phyloP scores from a whole-genome alignment of 768 basidiomycete genomes.

The Naganishia vishniacii region DNA sequence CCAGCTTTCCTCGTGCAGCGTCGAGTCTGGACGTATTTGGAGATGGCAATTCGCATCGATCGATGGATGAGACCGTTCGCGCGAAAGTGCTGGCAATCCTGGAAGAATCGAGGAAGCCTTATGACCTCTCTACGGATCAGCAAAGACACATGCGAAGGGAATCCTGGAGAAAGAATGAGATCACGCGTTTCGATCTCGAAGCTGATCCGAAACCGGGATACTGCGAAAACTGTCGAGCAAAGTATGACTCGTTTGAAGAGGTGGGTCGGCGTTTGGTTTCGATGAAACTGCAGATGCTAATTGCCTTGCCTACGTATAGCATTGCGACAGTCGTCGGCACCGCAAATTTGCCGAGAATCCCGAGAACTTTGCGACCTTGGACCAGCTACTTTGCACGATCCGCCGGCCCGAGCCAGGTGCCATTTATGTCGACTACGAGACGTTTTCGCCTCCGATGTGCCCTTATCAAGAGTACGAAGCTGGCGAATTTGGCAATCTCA shows the following conservation, averaged over 20 bases:
- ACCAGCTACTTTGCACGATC: conserved; percentile 57
- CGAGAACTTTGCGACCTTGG: conserved; percentile 72
- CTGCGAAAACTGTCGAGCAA: conserved; percentile 89
- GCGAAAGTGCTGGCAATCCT: conserved; percentile 27
- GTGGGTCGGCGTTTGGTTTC: conserved; percentile 56
- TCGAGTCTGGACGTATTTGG: conserved; percentile 19
- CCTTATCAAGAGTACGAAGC: not conserved
- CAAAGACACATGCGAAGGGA: conserved; percentile 16
- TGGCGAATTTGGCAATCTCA: not conserved
- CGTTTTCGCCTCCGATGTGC: not conserved
- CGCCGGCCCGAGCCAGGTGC: conserved; percentile 30
- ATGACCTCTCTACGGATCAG: conserved; percentile 10
- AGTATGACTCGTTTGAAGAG: conserved; percentile 78
- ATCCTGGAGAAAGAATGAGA: not conserved
- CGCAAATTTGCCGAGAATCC: conserved; percentile 72
- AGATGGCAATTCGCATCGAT: conserved; percentile 2
- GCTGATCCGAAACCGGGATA: conserved; percentile 74
- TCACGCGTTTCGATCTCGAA: conserved; percentile 10
- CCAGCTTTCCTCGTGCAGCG: conserved; percentile 17
- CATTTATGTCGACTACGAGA: not conserved
- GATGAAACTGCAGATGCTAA: too few relatives aligned
- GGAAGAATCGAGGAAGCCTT: conserved; percentile 28
- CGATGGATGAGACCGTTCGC: conserved; percentile 20
- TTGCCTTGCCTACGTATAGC: too few relatives aligned
- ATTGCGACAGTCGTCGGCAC: conserved; percentile 67